phyloP scores from a whole-genome alignment of 176 grass and related monocot species.

The Avena eriantha region DNA sequence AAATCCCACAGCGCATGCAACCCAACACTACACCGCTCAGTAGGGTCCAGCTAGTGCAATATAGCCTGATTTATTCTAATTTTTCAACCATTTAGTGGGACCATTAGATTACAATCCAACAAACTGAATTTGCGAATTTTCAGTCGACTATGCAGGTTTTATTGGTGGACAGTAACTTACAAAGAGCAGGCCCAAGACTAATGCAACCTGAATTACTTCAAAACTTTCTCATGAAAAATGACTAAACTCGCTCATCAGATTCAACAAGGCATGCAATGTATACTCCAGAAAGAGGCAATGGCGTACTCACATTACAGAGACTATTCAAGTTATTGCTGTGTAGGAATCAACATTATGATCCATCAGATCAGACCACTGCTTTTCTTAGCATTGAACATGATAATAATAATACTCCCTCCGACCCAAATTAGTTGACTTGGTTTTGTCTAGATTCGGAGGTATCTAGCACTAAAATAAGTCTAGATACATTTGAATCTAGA shows the following conservation, averaged over 20 bases:
- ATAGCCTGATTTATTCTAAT: too few relatives aligned
- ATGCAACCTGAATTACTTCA: not conserved
- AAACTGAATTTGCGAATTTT: not conserved
- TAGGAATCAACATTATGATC: not conserved
- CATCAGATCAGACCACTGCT: not conserved
- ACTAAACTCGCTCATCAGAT: not conserved
- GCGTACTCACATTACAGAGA: conserved; percentile 29
- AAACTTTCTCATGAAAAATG: not conserved
- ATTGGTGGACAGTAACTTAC: not conserved
- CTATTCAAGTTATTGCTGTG: not conserved
- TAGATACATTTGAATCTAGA: too few relatives aligned
- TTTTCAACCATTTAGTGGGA: not conserved
- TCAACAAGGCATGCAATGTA: too few relatives aligned
- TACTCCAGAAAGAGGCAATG: too few relatives aligned
- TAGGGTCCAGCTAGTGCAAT: too few relatives aligned
- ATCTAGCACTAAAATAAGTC: too few relatives aligned
- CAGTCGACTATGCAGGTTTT: not conserved
- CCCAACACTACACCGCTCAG: too few relatives aligned
- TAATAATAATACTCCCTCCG: not conserved
- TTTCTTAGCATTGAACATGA: not conserved
- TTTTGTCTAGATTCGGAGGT: too few relatives aligned
- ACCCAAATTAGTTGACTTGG: too few relatives aligned
- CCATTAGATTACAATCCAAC: not conserved
- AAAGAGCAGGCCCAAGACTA: not conserved
- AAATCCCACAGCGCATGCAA: too few relatives aligned